phyloP scores from a whole-genome alignment of 345 rosid species.

The Psidium guajava region DNA sequence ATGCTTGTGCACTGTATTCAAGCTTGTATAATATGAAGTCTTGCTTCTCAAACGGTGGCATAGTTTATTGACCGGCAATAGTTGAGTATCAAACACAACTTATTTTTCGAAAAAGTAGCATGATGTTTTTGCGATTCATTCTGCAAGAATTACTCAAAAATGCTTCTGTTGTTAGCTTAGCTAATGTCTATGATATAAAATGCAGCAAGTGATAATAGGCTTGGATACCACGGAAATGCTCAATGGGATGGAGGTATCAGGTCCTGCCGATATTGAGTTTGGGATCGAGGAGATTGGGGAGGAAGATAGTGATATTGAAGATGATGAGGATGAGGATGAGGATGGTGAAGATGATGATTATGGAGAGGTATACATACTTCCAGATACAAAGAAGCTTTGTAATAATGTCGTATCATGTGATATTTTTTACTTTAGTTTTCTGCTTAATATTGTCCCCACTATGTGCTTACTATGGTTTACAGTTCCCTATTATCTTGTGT shows the following conservation, averaged over 20 bases:
- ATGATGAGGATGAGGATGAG: slow-evolving; percentile 22
- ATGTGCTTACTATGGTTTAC: background rate
- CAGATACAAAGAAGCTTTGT: background rate
- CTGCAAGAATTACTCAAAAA: background rate
- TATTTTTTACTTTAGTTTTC: background rate
- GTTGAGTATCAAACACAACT: background rate
- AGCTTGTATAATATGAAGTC: background rate
- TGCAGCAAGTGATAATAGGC: slow-evolving; percentile 90
- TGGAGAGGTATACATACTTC: slow-evolving; percentile 36
- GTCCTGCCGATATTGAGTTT: slow-evolving; percentile 60
- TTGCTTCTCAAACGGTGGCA: background rate
- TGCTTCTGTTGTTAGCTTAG: background rate
- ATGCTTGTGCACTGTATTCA: background rate
- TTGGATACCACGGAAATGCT: slow-evolving; percentile 73
- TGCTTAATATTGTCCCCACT: background rate
- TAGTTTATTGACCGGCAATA: background rate
- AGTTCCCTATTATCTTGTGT: background rate
- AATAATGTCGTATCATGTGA: background rate
- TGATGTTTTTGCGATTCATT: background rate
- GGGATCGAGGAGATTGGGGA: slow-evolving; percentile 58
- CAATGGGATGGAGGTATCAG: slow-evolving; percentile 57
- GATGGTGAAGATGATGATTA: slow-evolving; percentile 23
- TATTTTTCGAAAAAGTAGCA: background rate
- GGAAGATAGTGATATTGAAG: slow-evolving; percentile 49
- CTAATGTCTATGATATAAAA: slow-evolving; percentile 6